phyloP scores from a whole-genome alignment of 2,329 filamentous ascomycete genomes.

The Basipetospora chlamydospora region DNA sequence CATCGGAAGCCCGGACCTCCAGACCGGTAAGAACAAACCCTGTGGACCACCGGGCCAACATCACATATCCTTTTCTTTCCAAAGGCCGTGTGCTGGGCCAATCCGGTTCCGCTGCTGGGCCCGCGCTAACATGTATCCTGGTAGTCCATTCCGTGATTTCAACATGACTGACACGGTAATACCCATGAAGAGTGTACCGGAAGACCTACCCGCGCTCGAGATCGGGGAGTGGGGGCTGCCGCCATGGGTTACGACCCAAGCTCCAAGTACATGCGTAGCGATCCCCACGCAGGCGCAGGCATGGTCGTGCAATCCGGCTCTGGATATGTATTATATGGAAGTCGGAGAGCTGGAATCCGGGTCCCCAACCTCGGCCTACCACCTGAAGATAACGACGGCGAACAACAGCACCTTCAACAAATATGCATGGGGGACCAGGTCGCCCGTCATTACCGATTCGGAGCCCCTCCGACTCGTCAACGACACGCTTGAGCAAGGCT shows the following conservation, averaged over 20 bases:
- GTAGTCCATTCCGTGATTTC: neutral
- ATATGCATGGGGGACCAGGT: conserved; percentile 40
- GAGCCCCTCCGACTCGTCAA: conserved; percentile 31
- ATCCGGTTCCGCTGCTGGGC: too few relatives aligned
- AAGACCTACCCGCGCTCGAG: conserved; percentile 35
- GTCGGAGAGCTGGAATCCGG: conserved; percentile 17
- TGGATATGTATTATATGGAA: conserved; percentile 27
- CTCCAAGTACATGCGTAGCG: conserved; percentile 41
- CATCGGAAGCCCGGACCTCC: conserved; percentile 13
- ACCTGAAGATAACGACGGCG: conserved; percentile 22
- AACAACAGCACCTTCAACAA: conserved; percentile 17
- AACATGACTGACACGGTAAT: conserved; percentile 17
- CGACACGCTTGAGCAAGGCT: conserved; percentile 30
- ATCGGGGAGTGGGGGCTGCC: conserved; percentile 43
- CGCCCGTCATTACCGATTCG: conserved; percentile 26
- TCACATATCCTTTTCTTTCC: too few relatives aligned
- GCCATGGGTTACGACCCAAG: conserved; percentile 32
- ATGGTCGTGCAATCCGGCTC: conserved; percentile 47
- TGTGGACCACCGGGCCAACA: too few relatives aligned
- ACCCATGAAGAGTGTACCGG: conserved; percentile 33
- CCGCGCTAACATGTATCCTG: neutral
- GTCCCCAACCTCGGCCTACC: conserved; percentile 22
- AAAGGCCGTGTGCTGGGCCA: too few relatives aligned
- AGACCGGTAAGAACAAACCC: neutral
- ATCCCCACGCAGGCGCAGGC: conserved; percentile 38